These are phyloP conservation scores for Penicillium ucsense DNA, from an alignment of 495 filamentous ascomycete species.

Conservation along the genomic window DNA sequence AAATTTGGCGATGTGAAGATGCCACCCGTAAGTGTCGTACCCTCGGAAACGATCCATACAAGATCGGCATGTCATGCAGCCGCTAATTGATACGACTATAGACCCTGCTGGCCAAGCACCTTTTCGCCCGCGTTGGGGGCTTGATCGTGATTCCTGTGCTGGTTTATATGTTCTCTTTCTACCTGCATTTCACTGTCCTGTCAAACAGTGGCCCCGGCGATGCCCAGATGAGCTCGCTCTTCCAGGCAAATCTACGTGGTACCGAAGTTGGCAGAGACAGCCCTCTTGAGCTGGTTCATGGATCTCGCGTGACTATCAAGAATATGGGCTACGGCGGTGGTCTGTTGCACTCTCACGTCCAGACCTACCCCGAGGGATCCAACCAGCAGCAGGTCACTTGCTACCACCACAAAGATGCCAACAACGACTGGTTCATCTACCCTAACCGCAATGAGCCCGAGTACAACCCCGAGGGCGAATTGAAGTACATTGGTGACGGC, in stretches of 20 bases:
- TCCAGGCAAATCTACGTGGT: slow-evolving; percentile 90
- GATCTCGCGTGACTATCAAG: slow-evolving; percentile 87
- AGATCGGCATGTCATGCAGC: no score
- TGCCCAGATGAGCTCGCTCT: slow-evolving; percentile 98
- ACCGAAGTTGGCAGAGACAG: slow-evolving; percentile 91
- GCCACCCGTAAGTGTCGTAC: slow-evolving; percentile 50
- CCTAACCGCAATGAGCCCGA: slow-evolving; percentile 69
- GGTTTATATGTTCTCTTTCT: slow-evolving; percentile 94
- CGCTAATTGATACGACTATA: slow-evolving; percentile 12
- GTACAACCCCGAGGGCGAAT: slow-evolving; percentile 56
- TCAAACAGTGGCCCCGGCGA: slow-evolving; percentile 94
- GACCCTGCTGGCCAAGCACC: slow-evolving; percentile 64
- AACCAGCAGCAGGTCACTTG: slow-evolving; percentile 94
- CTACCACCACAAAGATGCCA: slow-evolving; percentile 98
- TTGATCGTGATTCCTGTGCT: slow-evolving; percentile 78
- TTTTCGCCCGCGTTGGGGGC: slow-evolving; percentile 71
- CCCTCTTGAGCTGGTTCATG: slow-evolving; percentile 80
- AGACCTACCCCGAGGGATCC: slow-evolving; percentile 93
- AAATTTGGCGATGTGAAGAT: slow-evolving; percentile 95
- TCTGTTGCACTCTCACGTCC: slow-evolving; percentile 93
- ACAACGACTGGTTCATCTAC: slow-evolving; percentile 99
- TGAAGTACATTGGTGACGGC: slow-evolving; percentile 69
- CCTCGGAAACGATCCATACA: neutral
- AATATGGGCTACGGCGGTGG: slow-evolving; percentile 99
- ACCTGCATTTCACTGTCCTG: slow-evolving; percentile 81